Base-by-base conservation (phyloP, 2,329 filamentous ascomycete genomes). In the Xylariaceae sp. region DNA sequence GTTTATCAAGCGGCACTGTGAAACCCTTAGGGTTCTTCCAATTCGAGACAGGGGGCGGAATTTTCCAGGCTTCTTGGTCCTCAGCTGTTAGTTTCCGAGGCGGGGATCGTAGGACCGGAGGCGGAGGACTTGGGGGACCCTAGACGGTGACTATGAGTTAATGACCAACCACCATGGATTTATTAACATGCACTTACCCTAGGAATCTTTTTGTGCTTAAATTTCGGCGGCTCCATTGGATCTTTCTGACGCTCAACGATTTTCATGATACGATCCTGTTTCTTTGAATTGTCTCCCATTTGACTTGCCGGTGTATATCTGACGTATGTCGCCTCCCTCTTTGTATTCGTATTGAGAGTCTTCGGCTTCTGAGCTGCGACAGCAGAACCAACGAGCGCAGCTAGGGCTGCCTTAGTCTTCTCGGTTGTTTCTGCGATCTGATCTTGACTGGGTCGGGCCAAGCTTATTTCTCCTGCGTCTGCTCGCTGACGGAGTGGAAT, bases 21-120 rank as follows among this genome's bases (percentile, higher is more conserved):
- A 96, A 99, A 69, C 94, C 94, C 78, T 97, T 97, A 0, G 93
- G 90, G 73, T 99, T 99, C 83, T 99, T 99, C 94, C 94, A 99
- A 74, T 97, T 97, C 17, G 90, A 96, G 1, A 99, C 88, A 0
- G 93, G 90, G 2, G 93, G 92, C 0, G 81, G 82, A 47, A 85
- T 97, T 70, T 88, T 92, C 94, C 94, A 99, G 60, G 90, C 90
- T 74, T 97, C 94, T 74, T 97, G 93, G 68, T 99, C 94, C 73
- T 96, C 92, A 4, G 93, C 94, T 1, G 94, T 99, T 62, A 99
- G 81, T 72, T 97, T 99, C 63, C 94, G 82, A 0, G 94, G 92
- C 11, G 94, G 94, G 2, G 91, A 96, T 73, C 96, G 92, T 85
- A 99, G 90, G 53, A 99, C 86, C 1, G 94, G 94, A 13, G 94